phyloP scores from a whole-genome alignment of 306 rosid genomes.

The Neltuma alba region DNA sequence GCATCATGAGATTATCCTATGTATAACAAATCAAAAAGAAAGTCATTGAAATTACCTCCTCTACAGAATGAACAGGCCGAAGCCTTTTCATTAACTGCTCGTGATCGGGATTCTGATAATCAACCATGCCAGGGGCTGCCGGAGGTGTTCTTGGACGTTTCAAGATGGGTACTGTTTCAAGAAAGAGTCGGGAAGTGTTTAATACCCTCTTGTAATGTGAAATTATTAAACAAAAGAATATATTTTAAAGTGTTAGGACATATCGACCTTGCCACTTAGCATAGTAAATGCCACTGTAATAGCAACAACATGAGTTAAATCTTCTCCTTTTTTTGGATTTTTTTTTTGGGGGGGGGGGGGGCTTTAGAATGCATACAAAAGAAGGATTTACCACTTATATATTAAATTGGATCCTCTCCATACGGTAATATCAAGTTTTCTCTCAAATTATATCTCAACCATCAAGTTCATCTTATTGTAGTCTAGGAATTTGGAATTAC shows the following conservation, averaged over 20 bases:
- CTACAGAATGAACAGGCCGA: slow-evolving; percentile 66
- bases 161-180: slow-evolving; percentile 64
- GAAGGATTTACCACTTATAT: neutral
- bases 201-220: neutral
- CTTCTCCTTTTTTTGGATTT: too few relatives aligned
- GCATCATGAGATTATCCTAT: slow-evolving; percentile 14
- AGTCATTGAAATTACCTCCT: slow-evolving; percentile 60
- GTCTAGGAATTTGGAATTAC: neutral
- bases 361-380: neutral
- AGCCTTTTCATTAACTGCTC: slow-evolving; percentile 75
- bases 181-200: slow-evolving; percentile 3
- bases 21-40: slow-evolving; percentile 21
- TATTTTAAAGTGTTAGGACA: neutral
- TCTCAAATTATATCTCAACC: neutral
- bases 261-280: too few relatives aligned
- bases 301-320: neutral
- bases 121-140: slow-evolving; percentile 66
- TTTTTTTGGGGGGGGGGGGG: too few relatives aligned
- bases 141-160: slow-evolving; percentile 84
- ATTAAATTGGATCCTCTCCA: neutral
- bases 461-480: neutral
- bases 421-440: neutral
- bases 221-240: slow-evolving; percentile 26
- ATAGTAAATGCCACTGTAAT: neutral
- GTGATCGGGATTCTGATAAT: slow-evolving; percentile 70